Evolutionary conservation across 768 basidiomycete species (phyloP), one percentile per base, ranked within the genome.

Genomic region (Termitomyces sp.): DNA sequence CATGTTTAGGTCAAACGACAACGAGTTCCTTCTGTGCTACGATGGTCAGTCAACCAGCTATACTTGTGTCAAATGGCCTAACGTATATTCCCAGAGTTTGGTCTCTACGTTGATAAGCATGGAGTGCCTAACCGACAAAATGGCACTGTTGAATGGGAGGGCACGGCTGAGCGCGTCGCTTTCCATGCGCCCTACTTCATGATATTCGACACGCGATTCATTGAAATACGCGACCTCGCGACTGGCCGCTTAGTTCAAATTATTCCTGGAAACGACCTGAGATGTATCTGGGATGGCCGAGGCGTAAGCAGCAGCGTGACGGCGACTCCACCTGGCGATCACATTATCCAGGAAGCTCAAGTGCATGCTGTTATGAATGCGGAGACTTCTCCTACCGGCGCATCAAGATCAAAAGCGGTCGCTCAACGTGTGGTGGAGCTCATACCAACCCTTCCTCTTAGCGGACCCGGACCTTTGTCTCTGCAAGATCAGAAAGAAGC

Each of bases 121-220:
- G 96, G 96, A 41, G 88, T 90, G 55, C 94, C 93, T 1, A 91
- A 87, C 68, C 87, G 92, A 28, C 71, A 79, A 1, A 76, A 82
- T 23, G 84, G 83, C 40, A 86, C 89, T 1, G 91, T 98, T 55
- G 96, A 99, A 70, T 99, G 95, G 94, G 96, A 99, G 72, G 94
- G 81, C 33, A 89, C 87, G 0, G 93, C 93, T 3, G 93, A 96
- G 67, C 88, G 87, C 35, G 91, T 93, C 13, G 94, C 95, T 1
- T 87, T 92, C 72, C 95, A 96, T 68, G 84, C 87, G 47, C 95
- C 95, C 0, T 95, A 95, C 70, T 79, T 98, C 47, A 81, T 96
- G 48, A 83, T 95, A 48, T 93, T 97, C 73, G 94, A 96, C 70
- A 79, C 85, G 13, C 88, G 92, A 4, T 96, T 98, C 75, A 92